Base-by-base conservation (phyloP, 2,329 filamentous ascomycete species). In the Neofusicoccum sp. region DNA sequence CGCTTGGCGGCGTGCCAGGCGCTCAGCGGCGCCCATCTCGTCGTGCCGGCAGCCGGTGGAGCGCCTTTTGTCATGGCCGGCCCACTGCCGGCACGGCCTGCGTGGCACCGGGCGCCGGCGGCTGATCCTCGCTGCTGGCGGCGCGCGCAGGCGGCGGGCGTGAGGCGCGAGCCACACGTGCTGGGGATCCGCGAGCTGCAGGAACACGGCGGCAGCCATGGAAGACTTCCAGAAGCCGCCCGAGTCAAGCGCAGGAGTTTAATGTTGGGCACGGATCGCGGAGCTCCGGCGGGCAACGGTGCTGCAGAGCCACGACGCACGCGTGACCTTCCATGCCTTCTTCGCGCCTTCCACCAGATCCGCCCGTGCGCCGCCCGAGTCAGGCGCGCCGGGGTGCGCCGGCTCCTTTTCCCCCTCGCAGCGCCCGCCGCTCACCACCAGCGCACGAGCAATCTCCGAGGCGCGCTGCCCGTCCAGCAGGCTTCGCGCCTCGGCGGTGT, bases 291-390 rank as follows among this genome's bases (percentile, higher is more conserved):
- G 30, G 60, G 30, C 43, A 59, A 56, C 48, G 53, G 60, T 28
- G 51, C 51, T 56, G 51, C 61, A 62, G 45, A 47, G 43, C 61
- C 62, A 62, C 64, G 58, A 63, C 62, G 36, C 62, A 57, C 56
- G 47, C 58, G 54, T 57, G 61, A 56, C n/a, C n/a, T n/a, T n/a
- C n/a, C n/a, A n/a, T n/a, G n/a, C 61, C 63, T 67, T 67, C 66
- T 56, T 31, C 38, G 59, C 59, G 31, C 14, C 69, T 71, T 71
- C 71, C 64, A 67, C 65, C 65, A 71, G 69, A 73, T 73, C 70
- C 65, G 71, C 72, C 72, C 66, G 71, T 74, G 72, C 71, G 63
- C 62, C 60, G 60, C 11, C 65, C 61, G 33, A 56, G 45, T 47
- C 48, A 45, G 41, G 36, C 41, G 43, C 48, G 40, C 64, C 67